phyloP scores from a whole-genome alignment of 495 filamentous ascomycete genomes.

The Podospora tetraspora region DNA sequence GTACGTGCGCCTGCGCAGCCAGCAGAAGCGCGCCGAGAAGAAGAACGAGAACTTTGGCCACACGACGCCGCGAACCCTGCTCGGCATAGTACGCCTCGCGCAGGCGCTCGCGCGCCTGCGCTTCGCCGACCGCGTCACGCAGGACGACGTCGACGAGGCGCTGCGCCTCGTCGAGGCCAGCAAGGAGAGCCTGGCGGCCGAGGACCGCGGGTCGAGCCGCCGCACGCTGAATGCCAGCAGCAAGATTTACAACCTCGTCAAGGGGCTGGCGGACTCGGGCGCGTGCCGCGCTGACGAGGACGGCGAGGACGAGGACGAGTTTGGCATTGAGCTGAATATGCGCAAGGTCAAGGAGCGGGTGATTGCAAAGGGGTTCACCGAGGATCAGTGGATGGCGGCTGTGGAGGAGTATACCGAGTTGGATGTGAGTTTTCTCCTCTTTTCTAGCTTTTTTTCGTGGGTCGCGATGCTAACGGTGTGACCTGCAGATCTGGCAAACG shows the following conservation, averaged over 20 bases:
- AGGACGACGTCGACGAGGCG: slow-evolving; percentile 94
- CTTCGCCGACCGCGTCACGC: slow-evolving; percentile 74
- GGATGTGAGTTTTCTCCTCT: slow-evolving; percentile 62
- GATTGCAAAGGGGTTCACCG: slow-evolving; percentile 92
- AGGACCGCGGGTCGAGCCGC: slow-evolving; percentile 50
- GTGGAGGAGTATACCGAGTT: slow-evolving; percentile 84
- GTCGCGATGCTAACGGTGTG: not conserved
- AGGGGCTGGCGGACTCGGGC: slow-evolving; percentile 75
- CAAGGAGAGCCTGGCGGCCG: slow-evolving; percentile 74
- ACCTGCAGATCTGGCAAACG: slow-evolving; percentile 84
- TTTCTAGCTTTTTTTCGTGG: not conserved
- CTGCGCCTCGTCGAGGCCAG: slow-evolving; percentile 84
- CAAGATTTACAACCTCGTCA: slow-evolving; percentile 90
- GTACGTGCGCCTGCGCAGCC: slow-evolving; percentile 85
- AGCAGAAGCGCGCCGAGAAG: slow-evolving; percentile 82
- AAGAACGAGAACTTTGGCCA: slow-evolving; percentile 86
- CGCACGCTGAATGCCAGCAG: slow-evolving; percentile 74
- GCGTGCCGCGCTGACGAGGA: slow-evolving; percentile 63
- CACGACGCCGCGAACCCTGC: slow-evolving; percentile 84
- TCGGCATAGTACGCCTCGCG: slow-evolving; percentile 86
- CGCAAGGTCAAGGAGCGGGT: slow-evolving; percentile 82
- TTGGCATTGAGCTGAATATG: slow-evolving; percentile 73
- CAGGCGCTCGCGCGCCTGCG: slow-evolving; percentile 93
- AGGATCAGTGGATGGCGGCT: slow-evolving; percentile 78
- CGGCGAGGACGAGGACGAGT: slow-evolving; percentile 34